Evolutionary conservation across 495 filamentous ascomycete genomes (phyloP).

Genomic region (Apiosordaria backusii): DNA sequence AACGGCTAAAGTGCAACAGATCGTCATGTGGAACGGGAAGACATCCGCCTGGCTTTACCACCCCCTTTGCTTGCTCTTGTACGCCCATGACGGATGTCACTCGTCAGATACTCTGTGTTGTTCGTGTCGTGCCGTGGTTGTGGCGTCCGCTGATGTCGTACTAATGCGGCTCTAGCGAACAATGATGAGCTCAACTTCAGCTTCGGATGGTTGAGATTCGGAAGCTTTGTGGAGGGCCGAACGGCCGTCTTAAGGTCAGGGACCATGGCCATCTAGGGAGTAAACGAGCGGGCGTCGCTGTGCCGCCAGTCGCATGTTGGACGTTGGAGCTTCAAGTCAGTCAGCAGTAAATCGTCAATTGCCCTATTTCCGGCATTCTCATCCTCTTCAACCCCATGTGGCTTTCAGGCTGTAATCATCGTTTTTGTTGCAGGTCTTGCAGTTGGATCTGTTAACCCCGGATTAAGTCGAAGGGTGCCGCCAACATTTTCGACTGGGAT

Average conservation of each 20-base stretch:
- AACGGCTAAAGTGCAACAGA: constrained; percentile 16
- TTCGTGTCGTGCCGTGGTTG: background rate
- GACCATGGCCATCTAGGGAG: background rate
- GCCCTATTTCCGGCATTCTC: background rate
- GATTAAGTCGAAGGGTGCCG: background rate
- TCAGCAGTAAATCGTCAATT: background rate
- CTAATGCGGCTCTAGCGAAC: background rate
- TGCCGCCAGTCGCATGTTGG: background rate
- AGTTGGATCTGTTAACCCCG: background rate
- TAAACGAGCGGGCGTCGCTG: background rate
- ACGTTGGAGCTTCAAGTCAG: background rate
- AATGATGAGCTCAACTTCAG: background rate
- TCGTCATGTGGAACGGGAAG: constrained; percentile 14
- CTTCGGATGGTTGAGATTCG: background rate
- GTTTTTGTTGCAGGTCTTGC: background rate
- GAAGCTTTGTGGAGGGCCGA: background rate
- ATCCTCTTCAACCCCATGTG: background rate
- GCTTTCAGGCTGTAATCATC: background rate
- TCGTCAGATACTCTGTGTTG: background rate
- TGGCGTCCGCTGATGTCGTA: background rate
- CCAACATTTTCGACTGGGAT: background rate
- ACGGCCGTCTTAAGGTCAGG: background rate
- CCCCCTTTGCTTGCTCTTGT: background rate
- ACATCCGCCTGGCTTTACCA: constrained; percentile 7
- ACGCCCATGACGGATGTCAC: constrained; percentile 1